A percentile compares a stretch with the other conserved stretches of the same genome.
These are phyloP conservation scores for Nigrograna mackinnonii DNA, from an alignment of 2,329 filamentous ascomycete genomes.

Conservation along the genomic window DNA sequence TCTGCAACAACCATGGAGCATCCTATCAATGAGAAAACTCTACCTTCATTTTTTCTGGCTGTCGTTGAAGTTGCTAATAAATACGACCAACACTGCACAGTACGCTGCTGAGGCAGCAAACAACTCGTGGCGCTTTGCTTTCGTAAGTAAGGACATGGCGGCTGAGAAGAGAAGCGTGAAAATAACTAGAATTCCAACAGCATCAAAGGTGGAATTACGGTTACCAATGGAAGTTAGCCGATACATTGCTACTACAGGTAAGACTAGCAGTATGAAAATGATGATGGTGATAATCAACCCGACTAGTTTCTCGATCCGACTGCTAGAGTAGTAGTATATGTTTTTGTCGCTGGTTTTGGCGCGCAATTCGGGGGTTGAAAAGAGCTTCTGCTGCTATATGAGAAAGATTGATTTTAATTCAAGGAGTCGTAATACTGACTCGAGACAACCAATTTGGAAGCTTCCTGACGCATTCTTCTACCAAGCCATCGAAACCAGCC, in stretches of 20 bases:
- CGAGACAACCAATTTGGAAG: conserved; percentile 21
- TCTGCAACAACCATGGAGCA: no score
- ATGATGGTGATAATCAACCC: conserved; percentile 39
- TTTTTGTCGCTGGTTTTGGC: conserved; percentile 27
- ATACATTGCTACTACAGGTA: conserved; percentile 43
- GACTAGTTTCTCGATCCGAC: conserved; percentile 36
- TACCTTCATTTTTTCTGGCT: no score
- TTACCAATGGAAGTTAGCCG: conserved; percentile 28
- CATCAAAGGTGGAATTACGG: conserved; percentile 27
- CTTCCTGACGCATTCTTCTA: conserved; percentile 28
- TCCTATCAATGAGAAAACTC: no score
- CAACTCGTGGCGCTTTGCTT: conserved; percentile 20
- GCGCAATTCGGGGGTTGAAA: conserved; percentile 32
- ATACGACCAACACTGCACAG: conserved; percentile 26
- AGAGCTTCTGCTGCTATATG: conserved; percentile 24
- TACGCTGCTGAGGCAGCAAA: conserved; percentile 24
- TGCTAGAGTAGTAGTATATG: conserved; percentile 34
- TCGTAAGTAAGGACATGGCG: conserved; percentile 22
- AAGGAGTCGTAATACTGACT: conserved; percentile 19
- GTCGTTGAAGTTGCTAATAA: conserved; percentile 25
- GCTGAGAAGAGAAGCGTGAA: conserved; percentile 17
- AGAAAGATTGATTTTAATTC: neutral
- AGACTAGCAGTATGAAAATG: conserved; percentile 41
- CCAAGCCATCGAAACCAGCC: conserved; percentile 37
- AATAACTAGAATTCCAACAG: conserved; percentile 34